Evolutionary conservation across 345 rosid genomes (phyloP).

Genomic region (Citrus unshiu): DNA sequence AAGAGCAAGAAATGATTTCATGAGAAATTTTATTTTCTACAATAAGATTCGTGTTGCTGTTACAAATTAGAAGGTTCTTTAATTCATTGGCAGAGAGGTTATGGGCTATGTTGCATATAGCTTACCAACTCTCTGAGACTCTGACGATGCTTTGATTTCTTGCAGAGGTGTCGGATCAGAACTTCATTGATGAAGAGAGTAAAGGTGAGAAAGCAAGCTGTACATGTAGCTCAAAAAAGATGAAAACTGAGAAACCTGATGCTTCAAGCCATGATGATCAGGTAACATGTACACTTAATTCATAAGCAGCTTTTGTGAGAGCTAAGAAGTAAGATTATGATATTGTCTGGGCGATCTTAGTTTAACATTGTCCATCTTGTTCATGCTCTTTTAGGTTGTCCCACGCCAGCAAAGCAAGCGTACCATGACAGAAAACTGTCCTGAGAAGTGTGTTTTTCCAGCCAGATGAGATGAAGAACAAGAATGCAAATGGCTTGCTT

Average conservation of each 20-base stretch:
- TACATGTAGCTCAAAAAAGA: constrained; percentile 35
- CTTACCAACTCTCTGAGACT: neutral
- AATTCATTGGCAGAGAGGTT: neutral
- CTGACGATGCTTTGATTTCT: constrained; percentile 9
- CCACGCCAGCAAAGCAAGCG: neutral
- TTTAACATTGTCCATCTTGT: neutral
- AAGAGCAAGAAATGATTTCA: neutral
- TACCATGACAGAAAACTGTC: neutral
- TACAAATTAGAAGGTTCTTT: neutral
- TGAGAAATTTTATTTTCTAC: neutral
- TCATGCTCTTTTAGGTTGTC: neutral
- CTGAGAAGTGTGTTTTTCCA: neutral
- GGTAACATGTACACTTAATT: constrained; percentile 17
- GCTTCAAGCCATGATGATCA: constrained; percentile 41
- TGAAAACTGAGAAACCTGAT: constrained; percentile 20
- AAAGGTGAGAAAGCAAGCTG: constrained; percentile 26
- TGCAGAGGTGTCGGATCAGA: constrained; percentile 86
- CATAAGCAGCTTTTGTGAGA: neutral
- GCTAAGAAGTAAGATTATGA: neutral
- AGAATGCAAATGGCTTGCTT: neutral
- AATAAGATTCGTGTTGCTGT: neutral
- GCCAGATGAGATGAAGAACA: neutral
- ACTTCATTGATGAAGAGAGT: constrained; percentile 61
- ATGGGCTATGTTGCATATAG: neutral
- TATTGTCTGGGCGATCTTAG: neutral